Evolutionary conservation across 495 filamentous ascomycete genomes (phyloP), one percentile per base, ranked within the genome.

Genomic region (Xylaria sp.): DNA sequence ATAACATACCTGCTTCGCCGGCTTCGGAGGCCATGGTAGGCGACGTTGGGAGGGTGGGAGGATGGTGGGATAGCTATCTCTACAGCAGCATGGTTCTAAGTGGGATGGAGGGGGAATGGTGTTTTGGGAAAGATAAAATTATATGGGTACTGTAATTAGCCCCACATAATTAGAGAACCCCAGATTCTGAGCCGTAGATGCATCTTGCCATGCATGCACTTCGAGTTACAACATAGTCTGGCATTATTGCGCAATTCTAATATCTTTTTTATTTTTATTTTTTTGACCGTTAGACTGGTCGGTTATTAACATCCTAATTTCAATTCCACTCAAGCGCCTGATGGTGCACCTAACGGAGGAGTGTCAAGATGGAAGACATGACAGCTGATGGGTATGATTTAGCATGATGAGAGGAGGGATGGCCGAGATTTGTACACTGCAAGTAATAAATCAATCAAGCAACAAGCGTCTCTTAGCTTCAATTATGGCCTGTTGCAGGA

Each of bases 1-100:
- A 14, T 7, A 37, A 19, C 53, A 37, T 70, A 71, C 69, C 69
- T 59, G 69, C 29, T 71, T 71, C 69, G 50, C 61, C 61, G 40
- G 37, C 59, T 70, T 65, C 68, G 46, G 66, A 21, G 55, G 68
- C 59, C 68, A 70, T 70, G 26, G 31, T 58, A 43, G 43, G 46
- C 68, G 24, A 48, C 17, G 31, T n/a, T 17, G 12, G 41, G 12
- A 43, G 43, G n/a, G n/a, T 48, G 29, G 14, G 24, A 55, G 50
- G 21, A 35, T 17, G 50, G 26, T 59, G 40, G 66, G 24, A 69
- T 44, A 14, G 33, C 40, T 64, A 35, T 31, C 12, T 19, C 59
- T 41, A 62, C 21, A 19, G 17, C 15, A 26, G 57, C 40, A 37
- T 37, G 33, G 29, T 59, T 6, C 15, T 59, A 21, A 19, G 52